These are phyloP conservation scores for Vitis cinerea DNA, from an alignment of 164 flowering plant species.

Conservation along the genomic window DNA sequence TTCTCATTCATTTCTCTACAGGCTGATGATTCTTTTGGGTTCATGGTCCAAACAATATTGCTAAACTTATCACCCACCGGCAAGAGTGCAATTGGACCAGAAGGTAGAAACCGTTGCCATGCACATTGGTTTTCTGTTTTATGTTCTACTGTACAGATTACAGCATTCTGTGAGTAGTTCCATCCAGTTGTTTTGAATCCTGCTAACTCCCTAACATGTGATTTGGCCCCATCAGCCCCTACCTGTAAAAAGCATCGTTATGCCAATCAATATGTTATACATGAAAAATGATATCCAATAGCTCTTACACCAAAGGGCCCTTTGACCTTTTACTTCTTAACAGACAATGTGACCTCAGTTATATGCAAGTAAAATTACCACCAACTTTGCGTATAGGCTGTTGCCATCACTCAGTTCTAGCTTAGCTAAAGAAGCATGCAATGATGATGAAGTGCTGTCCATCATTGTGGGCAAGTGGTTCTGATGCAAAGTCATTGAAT, in stretches of 20 bases:
- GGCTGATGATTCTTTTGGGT: slow-evolving; percentile 63
- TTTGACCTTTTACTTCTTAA: no score
- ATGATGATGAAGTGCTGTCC: slow-evolving; percentile 23
- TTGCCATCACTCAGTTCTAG: slow-evolving; percentile 77
- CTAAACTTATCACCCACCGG: slow-evolving; percentile 89
- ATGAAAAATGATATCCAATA: not conserved
- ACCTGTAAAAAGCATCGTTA: slow-evolving; percentile 40
- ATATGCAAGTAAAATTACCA: slow-evolving; percentile 47
- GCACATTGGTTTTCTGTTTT: slow-evolving; percentile 67
- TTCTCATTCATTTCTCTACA: slow-evolving; percentile 59
- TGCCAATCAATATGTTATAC: not conserved
- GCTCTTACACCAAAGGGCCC: not conserved
- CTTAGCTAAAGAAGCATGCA: slow-evolving; percentile 38
- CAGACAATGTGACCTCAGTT: no score
- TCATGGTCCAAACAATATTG: slow-evolving; percentile 98
- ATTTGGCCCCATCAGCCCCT: slow-evolving; percentile 55
- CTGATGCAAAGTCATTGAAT: slow-evolving; percentile 52
- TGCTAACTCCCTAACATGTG: slow-evolving; percentile 57
- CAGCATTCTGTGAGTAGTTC: slow-evolving; percentile 88
- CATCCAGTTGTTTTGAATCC: slow-evolving; percentile 84
- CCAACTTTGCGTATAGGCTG: slow-evolving; percentile 73
- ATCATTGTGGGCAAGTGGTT: slow-evolving; percentile 26
- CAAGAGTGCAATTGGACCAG: slow-evolving; percentile 93
- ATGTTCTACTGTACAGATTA: slow-evolving; percentile 94
- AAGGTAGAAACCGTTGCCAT: slow-evolving; percentile 93